These are phyloP conservation scores for Barnettozyma californica DNA, from an alignment of 805 yeast species.

Conservation along the genomic window DNA sequence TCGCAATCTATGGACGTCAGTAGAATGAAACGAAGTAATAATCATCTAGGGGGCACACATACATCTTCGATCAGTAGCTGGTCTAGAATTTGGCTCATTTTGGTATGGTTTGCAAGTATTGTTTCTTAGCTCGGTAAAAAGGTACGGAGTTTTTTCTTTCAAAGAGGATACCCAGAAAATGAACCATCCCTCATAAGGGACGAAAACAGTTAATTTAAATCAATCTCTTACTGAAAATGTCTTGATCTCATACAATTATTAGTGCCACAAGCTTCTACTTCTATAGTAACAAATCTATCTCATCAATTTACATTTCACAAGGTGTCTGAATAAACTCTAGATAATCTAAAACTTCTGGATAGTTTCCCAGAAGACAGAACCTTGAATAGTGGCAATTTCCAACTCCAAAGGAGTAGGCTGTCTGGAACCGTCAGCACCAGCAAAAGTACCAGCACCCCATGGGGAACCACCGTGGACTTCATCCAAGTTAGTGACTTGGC, in stretches of 20 bases:
- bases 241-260: too few relatives aligned
- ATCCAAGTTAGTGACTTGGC: conserved; percentile 46
- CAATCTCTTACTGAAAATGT: too few relatives aligned
- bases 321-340: background rate
- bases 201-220: too few relatives aligned
- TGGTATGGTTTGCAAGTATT: background rate
- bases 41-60: conserved; percentile 15
- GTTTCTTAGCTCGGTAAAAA: too few relatives aligned
- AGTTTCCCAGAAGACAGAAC: conserved; percentile 50
- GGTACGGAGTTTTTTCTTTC: background rate
- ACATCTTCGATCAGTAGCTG: conserved; percentile 73
- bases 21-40: background rate
- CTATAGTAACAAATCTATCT: too few relatives aligned
- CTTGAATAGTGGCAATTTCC: conserved; percentile 62
- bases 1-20: conserved; percentile 43
- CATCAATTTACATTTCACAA: background rate
- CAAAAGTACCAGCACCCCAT: conserved; percentile 83
- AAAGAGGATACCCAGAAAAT: background rate
- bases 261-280: background rate
- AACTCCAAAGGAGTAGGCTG: conserved; percentile 57
- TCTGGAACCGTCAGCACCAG: conserved; percentile 74
- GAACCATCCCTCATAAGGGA: too few relatives aligned
- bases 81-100: conserved; percentile 39
- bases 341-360: conserved; percentile 28
- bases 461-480: conserved; percentile 79